These are phyloP conservation scores for Ophiostoma australiae DNA, from an alignment of 2,329 filamentous ascomycete species.

Conservation along the genomic window DNA sequence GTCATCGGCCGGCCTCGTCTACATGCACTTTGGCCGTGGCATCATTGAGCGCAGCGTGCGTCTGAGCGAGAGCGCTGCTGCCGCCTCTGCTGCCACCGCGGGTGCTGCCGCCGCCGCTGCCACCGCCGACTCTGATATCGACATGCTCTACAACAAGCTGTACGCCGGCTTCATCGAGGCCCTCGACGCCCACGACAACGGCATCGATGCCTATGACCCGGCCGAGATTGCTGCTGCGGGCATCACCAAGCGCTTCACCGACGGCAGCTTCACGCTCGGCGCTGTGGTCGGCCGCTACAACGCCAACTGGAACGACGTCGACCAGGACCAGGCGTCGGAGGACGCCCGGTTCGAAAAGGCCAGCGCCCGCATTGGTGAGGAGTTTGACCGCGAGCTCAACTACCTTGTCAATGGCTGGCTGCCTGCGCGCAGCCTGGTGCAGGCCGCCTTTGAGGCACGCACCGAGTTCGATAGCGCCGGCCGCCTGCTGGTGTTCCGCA, in stretches of 20 bases:
- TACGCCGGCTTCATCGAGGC: constrained; percentile 94
- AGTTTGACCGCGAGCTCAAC: constrained; percentile 76
- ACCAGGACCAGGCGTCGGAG: constrained; percentile 65
- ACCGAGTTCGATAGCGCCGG: constrained; percentile 55
- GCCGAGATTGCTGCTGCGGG: constrained; percentile 57
- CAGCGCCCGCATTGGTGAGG: constrained; percentile 78
- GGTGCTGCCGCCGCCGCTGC: constrained; percentile 29
- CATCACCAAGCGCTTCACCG: constrained; percentile 74
- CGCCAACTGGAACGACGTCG: constrained; percentile 69
- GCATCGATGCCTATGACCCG: constrained; percentile 76
- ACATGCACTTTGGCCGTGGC: constrained; percentile 85
- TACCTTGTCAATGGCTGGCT: constrained; percentile 76
- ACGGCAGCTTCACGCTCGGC: constrained; percentile 77
- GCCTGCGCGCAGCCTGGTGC: constrained; percentile 68
- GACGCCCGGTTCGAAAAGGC: constrained; percentile 75
- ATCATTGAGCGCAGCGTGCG: constrained; percentile 67
- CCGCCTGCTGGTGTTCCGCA: constrained; percentile 73
- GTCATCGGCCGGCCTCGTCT: constrained; percentile 88
- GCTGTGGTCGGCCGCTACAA: constrained; percentile 79
- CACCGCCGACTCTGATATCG: constrained; percentile 61
- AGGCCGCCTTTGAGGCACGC: constrained; percentile 67
- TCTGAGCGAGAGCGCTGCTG: constrained; percentile 37
- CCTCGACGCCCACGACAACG: constrained; percentile 96
- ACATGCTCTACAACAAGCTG: constrained; percentile 76
- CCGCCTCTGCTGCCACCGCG: constrained; percentile 34